Evolutionary conservation across 108 stramenopile species (phyloP), one percentile per base, ranked within the genome.

Genomic region (Nitzschia inconspicua): DNA sequence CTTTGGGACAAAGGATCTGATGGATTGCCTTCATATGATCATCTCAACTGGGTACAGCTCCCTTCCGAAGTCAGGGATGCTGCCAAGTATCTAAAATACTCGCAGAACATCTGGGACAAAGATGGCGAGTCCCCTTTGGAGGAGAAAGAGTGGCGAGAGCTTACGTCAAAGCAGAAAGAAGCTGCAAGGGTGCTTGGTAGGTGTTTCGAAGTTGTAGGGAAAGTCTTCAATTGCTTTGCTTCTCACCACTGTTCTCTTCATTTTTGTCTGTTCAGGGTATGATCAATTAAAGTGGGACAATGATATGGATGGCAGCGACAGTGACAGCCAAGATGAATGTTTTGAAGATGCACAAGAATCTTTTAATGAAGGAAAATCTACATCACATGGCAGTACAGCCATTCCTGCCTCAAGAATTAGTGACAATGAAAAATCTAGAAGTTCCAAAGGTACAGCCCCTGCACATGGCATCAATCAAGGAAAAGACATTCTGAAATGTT

Each of bases 1-100:
- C 47, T 41, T 20, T 82, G 81, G 77, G 60, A 72, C 34, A 36
- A 44, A 3, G 63, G 39, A 26, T 26, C 52, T n/a, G 52, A 26
- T 8, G 47, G 13, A 35, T 42, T 25, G 22, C 44, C 65, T 16
- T 7, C 65, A 13, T 74, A 66, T 36, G 65, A 60, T 9, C 55
- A 73, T 20, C 25, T 49, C 41, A 28, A 35, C 11, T 75, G 74
- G 78, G 60, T 56, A 2, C 47, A 72, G 14, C 40, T 80, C 13
- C 73, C 76, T 30, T 7, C 23, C 0, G 47, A 75, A 22, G 65
- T 43, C n/a, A 60, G 59, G 41, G 56, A 71, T 9, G 18, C 16
- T 24, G 67, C 50, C 36, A 65, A 14, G 79, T 71, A 25, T 75
- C 72, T 83, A 1, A 75, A 76, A 6, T 82, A 68, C 59, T 68